Percentiles rank a stretch among this genome's conserved stretches.
These are phyloP conservation scores for Candida ovalis DNA, from an alignment of 805 yeast genomes.

Conservation along the genomic window DNA sequence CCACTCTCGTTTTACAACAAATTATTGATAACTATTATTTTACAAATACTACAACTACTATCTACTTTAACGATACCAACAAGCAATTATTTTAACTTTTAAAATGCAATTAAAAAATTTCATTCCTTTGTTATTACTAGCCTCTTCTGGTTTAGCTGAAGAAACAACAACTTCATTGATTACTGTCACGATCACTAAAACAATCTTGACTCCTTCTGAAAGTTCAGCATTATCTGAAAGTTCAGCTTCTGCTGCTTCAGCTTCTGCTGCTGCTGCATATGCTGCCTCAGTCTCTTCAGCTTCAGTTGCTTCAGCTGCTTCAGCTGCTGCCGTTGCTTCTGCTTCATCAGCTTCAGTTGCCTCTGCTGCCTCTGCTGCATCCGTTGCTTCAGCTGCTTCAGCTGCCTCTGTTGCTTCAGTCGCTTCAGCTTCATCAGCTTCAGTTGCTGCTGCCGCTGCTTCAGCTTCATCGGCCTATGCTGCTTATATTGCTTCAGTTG, in stretches of 20 bases:
- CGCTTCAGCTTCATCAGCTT: slow-evolving; percentile 2
- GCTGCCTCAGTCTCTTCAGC: slow-evolving; percentile 18
- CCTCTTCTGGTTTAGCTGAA: slow-evolving; percentile 27
- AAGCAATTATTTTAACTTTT: not conserved
- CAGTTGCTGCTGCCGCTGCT: slow-evolving; percentile 6
- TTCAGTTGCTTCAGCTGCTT: slow-evolving; percentile 16
- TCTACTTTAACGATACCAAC: slow-evolving; percentile 1
- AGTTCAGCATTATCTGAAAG: slow-evolving; percentile 30
- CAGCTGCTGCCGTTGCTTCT: slow-evolving; percentile 16
- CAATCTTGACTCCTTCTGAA: slow-evolving; percentile 44
- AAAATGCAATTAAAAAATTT: slow-evolving; percentile 27
- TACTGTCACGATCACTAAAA: slow-evolving; percentile 45
- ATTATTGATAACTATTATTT: not conserved
- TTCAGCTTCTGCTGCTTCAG: slow-evolving; percentile 21
- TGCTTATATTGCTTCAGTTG: slow-evolving; percentile 7
- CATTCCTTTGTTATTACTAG: slow-evolving; percentile 23
- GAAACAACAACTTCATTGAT: slow-evolving; percentile 38
- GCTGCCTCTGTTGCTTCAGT: slow-evolving; percentile 12
- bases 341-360: slow-evolving; percentile 17
- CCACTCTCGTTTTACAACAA: not conserved
- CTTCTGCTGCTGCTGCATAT: slow-evolving; percentile 21
- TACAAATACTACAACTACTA: not conserved
- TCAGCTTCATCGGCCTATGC: slow-evolving; percentile 6
- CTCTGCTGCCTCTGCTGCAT: slow-evolving; percentile 17
- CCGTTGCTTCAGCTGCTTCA: slow-evolving; percentile 16